phyloP scores from a whole-genome alignment of 73 alveolate genomes.

The Paramecium biaurelia region DNA sequence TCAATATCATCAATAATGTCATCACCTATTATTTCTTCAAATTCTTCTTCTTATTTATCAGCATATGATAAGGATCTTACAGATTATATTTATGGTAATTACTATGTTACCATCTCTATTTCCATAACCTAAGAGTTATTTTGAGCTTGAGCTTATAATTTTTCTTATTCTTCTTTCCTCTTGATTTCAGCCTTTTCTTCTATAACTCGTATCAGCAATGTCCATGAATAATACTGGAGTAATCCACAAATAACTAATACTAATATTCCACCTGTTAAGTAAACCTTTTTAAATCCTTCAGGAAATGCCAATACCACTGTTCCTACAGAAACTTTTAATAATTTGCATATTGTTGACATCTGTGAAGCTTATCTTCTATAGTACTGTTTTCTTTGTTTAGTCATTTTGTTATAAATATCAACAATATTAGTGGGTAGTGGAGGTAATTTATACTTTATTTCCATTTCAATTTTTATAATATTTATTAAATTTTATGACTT shows the following conservation, averaged over 20 bases:
- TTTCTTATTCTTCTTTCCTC: neutral
- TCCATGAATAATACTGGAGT: conserved; percentile 36
- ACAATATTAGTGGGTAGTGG: conserved; percentile 6
- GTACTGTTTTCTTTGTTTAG: neutral
- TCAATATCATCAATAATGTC: neutral
- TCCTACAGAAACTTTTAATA: conserved; percentile 39
- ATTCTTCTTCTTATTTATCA: neutral
- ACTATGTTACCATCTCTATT: neutral
- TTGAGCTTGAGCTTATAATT: neutral
- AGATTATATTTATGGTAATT: neutral
- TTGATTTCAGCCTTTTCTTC: conserved; percentile 41
- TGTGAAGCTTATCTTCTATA: neutral
- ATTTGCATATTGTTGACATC: conserved; percentile 34
- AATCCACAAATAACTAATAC: conserved; percentile 10
- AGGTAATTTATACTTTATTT: conserved; percentile 39
- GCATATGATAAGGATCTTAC: neutral
- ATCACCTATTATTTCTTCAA: neutral
- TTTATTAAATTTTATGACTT: too few relatives aligned
- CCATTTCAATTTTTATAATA: neutral
- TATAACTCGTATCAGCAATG: neutral
- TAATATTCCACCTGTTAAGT: neutral
- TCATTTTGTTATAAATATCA: neutral
- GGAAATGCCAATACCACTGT: conserved; percentile 53
- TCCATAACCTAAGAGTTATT: neutral
- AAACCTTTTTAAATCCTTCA: conserved; percentile 35